Conservation (phyloP, 225 moss, liverwort and hornwort genomes). For the Pleurozium schreberi region DNA sequence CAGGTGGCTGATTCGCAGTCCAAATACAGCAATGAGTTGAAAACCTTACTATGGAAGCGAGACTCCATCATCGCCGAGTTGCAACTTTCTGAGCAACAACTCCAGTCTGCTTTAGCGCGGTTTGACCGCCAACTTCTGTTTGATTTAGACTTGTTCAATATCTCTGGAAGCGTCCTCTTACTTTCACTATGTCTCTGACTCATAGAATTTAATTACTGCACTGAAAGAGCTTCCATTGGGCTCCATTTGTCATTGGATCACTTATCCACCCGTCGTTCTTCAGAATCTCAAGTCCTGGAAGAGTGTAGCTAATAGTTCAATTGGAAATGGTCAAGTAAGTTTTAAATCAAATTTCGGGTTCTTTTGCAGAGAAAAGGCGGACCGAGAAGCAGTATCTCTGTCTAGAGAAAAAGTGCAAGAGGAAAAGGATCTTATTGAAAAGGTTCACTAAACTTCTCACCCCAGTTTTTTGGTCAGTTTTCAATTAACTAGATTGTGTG, state of each 20-base stretch:
- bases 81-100: constrained; percentile 78
- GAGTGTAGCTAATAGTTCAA: not conserved
- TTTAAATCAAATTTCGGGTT: not conserved
- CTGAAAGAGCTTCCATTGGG: not conserved
- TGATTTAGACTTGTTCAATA: not conserved
- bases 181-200: not conserved
- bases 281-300: not conserved
- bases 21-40: constrained; percentile 60
- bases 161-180: not conserved
- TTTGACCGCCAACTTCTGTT: not conserved
- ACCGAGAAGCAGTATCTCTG: constrained; percentile 40
- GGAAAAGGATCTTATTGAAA: constrained; percentile 34
- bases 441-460: constrained; percentile 12
- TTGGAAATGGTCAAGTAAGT: not conserved
- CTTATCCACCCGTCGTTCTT: not conserved
- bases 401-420: constrained; percentile 54
- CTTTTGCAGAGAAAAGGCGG: constrained; percentile 60
- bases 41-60: constrained; percentile 64
- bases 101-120: constrained; percentile 71
- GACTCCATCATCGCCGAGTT: constrained; percentile 64
- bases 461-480: not conserved
- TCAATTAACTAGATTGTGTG: not conserved
- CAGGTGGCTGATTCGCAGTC: constrained; percentile 48
- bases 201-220: not conserved
- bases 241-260: not conserved